phyloP scores from a whole-genome alignment of 805 yeast genomes.

The Teunomyces aglyptinius region DNA sequence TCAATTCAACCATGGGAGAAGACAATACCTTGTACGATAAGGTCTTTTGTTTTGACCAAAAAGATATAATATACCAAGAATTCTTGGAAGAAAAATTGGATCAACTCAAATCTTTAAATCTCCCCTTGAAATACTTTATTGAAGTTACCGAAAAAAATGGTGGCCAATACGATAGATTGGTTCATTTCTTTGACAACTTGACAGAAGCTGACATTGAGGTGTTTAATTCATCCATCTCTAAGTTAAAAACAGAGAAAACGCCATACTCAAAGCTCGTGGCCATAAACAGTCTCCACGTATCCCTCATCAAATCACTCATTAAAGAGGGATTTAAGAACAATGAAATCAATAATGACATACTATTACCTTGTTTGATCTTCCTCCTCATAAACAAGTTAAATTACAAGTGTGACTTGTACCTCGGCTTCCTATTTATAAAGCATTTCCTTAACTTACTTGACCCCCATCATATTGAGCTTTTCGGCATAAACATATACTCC shows the following conservation, averaged over 20 bases:
- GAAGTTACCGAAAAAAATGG: slow-evolving; percentile 17
- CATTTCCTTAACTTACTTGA: slow-evolving; percentile 34
- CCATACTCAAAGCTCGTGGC: slow-evolving; percentile 32
- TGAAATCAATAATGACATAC: slow-evolving; percentile 37
- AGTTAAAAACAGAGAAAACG: slow-evolving; percentile 21
- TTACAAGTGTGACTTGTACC: slow-evolving; percentile 25
- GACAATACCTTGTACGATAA: slow-evolving; percentile 35
- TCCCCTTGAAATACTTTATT: slow-evolving; percentile 30
- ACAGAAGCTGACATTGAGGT: slow-evolving; percentile 15
- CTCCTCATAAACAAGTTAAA: slow-evolving; percentile 28
- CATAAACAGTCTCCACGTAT: slow-evolving; percentile 33
- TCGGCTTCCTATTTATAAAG: slow-evolving; percentile 37
- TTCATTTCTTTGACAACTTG: slow-evolving; percentile 16
- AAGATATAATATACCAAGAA: slow-evolving; percentile 35
- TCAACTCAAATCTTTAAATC: slow-evolving; percentile 21
- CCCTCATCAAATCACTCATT: slow-evolving; percentile 17
- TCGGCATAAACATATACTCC: slow-evolving; percentile 16
- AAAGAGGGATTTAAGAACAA: slow-evolving; percentile 18
- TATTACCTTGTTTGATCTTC: slow-evolving; percentile 40
- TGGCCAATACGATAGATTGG: slow-evolving; percentile 7
- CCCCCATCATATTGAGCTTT: slow-evolving; percentile 26
- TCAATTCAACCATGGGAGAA: slow-evolving; percentile 27
- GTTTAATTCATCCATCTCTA: slow-evolving; percentile 17
- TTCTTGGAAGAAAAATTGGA: slow-evolving; percentile 34
- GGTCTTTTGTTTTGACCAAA: slow-evolving; percentile 37